Evolutionary conservation across 139 green algal species (phyloP).

Genomic region (Chlamydomonas incerta): DNA sequence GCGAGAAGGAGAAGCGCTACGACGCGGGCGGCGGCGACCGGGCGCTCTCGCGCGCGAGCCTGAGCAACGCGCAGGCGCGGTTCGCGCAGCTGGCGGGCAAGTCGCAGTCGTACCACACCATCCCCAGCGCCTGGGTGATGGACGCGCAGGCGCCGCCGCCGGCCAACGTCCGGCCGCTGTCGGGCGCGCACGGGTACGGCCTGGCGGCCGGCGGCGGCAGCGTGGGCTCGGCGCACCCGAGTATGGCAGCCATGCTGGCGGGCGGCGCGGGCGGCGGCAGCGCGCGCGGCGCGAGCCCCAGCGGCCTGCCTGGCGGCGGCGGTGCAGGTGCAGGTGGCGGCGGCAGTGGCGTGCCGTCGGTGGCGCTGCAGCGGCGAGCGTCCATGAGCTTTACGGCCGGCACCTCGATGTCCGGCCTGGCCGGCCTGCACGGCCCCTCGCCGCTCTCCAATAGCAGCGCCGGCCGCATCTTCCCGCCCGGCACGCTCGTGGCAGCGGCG

Average conservation of each 20-base stretch:
- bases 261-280: too few relatives aligned
- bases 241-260: too few relatives aligned
- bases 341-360: neutral
- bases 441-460: conserved; percentile 27
- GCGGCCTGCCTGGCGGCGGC: too few relatives aligned
- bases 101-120: conserved; percentile 20
- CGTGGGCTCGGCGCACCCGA: too few relatives aligned
- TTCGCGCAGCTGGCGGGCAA: neutral
- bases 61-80: too few relatives aligned
- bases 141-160: too few relatives aligned
- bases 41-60: too few relatives aligned
- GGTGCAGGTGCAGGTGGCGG: neutral
- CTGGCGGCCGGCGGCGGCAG: too few relatives aligned
- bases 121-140: conserved; percentile 14
- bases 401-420: neutral
- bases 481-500: neutral
- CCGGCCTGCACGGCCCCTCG: conserved; percentile 19
- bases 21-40: too few relatives aligned
- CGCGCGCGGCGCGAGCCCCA: neutral
- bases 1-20: too few relatives aligned
- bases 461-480: neutral
- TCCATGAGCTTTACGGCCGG: conserved; percentile 22
- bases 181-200: too few relatives aligned
- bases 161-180: too few relatives aligned
- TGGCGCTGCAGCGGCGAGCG: neutral